A percentile compares a stretch with the other conserved stretches of the same genome.
Evolutionary conservation across 2,329 filamentous ascomycete genomes (phyloP).

Genomic region (Neospermospora avenae): DNA sequence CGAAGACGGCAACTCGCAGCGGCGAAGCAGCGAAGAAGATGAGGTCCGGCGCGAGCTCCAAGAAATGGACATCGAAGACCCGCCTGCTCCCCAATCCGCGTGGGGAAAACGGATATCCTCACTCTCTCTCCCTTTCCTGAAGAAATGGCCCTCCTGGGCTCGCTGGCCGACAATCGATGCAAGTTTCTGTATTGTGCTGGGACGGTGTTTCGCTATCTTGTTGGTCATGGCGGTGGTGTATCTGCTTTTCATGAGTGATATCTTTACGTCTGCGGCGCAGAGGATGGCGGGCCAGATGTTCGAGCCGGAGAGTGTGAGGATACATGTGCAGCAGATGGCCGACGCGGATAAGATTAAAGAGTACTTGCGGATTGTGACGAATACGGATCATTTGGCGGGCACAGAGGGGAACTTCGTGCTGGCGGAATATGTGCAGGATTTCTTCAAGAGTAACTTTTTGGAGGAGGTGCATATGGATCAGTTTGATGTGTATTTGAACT

Average conservation of each 20-base stretch:
- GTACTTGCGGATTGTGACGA: slow-evolving; percentile 72
- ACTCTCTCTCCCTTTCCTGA: slow-evolving; percentile 35
- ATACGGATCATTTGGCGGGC: slow-evolving; percentile 88
- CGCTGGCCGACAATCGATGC: slow-evolving; percentile 33
- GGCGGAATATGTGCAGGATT: slow-evolving; percentile 77
- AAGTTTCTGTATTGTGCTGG: slow-evolving; percentile 58
- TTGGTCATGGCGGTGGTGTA: slow-evolving; percentile 78
- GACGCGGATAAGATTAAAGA: slow-evolving; percentile 68
- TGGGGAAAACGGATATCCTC: slow-evolving; percentile 38
- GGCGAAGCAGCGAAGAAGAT: slow-evolving; percentile 49
- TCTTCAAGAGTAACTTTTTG: slow-evolving; percentile 69
- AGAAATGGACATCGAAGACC: slow-evolving; percentile 83
- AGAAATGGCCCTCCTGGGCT: slow-evolving; percentile 27
- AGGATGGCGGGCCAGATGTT: slow-evolving; percentile 69
- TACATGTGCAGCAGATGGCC: slow-evolving; percentile 70
- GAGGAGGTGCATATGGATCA: slow-evolving; percentile 75
- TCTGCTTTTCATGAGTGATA: slow-evolving; percentile 78
- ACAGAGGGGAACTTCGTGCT: slow-evolving; percentile 87
- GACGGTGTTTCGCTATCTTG: slow-evolving; percentile 70
- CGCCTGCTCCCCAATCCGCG: slow-evolving; percentile 41
- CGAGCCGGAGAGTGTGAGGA: slow-evolving; percentile 77
- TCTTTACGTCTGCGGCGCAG: slow-evolving; percentile 66
- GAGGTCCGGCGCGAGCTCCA: slow-evolving; percentile 78
- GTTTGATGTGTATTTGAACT: slow-evolving; percentile 90
- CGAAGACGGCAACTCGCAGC: slow-evolving; percentile 44